phyloP scores from a whole-genome alignment of 805 yeast species.

The Peterozyma xylosa region DNA sequence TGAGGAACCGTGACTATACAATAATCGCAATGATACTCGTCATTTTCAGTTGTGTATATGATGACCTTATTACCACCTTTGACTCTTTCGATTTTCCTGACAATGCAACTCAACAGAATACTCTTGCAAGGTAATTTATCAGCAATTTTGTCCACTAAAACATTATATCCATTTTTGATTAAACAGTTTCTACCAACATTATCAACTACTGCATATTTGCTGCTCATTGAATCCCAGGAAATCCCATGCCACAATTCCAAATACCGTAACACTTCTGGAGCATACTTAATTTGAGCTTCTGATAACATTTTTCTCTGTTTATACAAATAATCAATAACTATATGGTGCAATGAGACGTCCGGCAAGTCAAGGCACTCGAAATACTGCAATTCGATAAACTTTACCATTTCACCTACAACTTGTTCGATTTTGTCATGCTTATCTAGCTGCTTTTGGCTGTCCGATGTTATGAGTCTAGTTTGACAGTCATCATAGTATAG shows the following conservation, averaged over 20 bases:
- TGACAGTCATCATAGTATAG: conserved; percentile 25
- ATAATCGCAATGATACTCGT: conserved; percentile 37
- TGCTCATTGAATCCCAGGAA: conserved; percentile 58
- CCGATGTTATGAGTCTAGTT: conserved; percentile 17
- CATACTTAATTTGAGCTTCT: conserved; percentile 39
- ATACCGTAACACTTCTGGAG: conserved; percentile 45
- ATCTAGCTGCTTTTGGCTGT: conserved; percentile 1
- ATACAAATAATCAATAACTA: conserved; percentile 36
- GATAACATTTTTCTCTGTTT: conserved; percentile 40
- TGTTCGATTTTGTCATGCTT: conserved; percentile 23
- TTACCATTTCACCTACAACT: conserved; percentile 49
- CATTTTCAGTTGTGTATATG: conserved; percentile 27
- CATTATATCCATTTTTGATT: conserved; percentile 52
- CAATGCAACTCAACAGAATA: conserved; percentile 35
- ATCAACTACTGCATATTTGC: conserved; percentile 60
- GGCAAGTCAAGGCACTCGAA: conserved; percentile 36
- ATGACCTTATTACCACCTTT: conserved; percentile 13
- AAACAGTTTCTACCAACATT: conserved; percentile 76
- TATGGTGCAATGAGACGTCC: conserved; percentile 47
- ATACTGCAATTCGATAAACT: conserved; percentile 49
- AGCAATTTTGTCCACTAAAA: conserved; percentile 38
- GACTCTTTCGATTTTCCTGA: conserved; percentile 26
- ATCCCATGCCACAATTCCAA: conserved; percentile 80
- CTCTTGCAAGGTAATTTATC: conserved; percentile 28
- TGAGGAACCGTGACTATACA: conserved; percentile 73